These are phyloP conservation scores for Ceriops tagal DNA, from an alignment of 345 rosid species.

Conservation along the genomic window DNA sequence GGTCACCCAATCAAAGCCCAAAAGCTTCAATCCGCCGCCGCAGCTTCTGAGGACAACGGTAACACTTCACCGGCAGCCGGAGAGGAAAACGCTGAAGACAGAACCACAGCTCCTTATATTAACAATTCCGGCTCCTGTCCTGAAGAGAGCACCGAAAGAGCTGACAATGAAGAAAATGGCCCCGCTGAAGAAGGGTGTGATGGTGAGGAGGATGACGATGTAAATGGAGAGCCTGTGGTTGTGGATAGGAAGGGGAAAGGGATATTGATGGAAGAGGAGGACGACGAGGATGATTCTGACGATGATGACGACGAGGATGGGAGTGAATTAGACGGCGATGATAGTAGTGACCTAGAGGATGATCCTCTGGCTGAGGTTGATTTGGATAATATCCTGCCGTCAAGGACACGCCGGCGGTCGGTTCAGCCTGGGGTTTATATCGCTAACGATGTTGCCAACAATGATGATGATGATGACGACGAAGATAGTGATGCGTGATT, in stretches of 20 bases:
- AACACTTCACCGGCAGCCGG: neutral
- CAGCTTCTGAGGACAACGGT: slow-evolving; percentile 1
- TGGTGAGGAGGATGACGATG: slow-evolving; percentile 34
- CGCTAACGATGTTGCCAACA: slow-evolving; percentile 24
- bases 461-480: slow-evolving; percentile 10
- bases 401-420: slow-evolving; percentile 57
- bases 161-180: neutral
- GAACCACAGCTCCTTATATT: neutral
- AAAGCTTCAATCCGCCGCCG: slow-evolving; percentile 26
- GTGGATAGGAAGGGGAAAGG: slow-evolving; percentile 36
- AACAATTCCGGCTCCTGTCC: neutral
- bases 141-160: neutral
- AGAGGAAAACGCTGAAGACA: neutral
- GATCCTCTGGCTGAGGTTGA: slow-evolving; percentile 97
- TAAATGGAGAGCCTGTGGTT: slow-evolving; percentile 12
- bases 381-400: slow-evolving; percentile 81
- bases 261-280: slow-evolving; percentile 37
- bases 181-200: slow-evolving; percentile 2
- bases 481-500: slow-evolving; percentile 38
- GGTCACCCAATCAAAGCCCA: slow-evolving; percentile 36
- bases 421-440: slow-evolving; percentile 54
- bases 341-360: slow-evolving; percentile 59
- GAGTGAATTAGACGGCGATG: slow-evolving; percentile 40
- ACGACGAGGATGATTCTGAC: slow-evolving; percentile 30
- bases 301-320: slow-evolving; percentile 17